Percentiles rank a stretch among this genome's conserved stretches.
Conservation (phyloP, 2,329 filamentous ascomycete species). For the Cercospora berteroae region DNA sequence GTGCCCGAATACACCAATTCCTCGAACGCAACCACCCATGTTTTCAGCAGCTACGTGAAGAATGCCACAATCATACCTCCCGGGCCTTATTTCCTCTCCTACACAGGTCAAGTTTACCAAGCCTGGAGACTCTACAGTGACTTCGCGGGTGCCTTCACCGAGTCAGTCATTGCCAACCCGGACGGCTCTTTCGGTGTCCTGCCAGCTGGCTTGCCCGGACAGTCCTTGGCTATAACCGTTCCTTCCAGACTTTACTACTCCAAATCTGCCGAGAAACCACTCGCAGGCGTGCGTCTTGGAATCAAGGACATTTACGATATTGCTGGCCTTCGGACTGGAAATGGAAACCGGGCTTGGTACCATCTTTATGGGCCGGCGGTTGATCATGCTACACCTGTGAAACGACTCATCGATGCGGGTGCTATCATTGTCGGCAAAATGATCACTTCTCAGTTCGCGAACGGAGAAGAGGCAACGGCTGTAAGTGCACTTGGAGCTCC, state of each 20-base stretch:
- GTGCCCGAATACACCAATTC: constrained; percentile 5
- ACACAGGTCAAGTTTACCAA: constrained; percentile 47
- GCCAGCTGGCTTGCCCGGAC: constrained; percentile 41
- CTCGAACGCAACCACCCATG: constrained; percentile 23
- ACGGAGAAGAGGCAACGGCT: constrained; percentile 49
- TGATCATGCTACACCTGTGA: constrained; percentile 52
- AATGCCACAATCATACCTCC: constrained; percentile 37
- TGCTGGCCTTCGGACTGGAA: constrained; percentile 55
- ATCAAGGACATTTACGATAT: constrained; percentile 64
- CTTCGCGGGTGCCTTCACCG: constrained; percentile 50
- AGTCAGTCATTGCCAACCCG: constrained; percentile 43
- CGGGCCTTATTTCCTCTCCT: constrained; percentile 53
- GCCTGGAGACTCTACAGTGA: constrained; percentile 54
- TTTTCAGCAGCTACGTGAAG: constrained; percentile 22
- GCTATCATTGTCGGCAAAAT: constrained; percentile 52
- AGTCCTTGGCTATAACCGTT: constrained; percentile 51
- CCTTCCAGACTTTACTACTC: constrained; percentile 61
- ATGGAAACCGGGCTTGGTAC: constrained; percentile 60
- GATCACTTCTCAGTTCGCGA: constrained; percentile 48
- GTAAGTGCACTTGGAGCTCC: no score
- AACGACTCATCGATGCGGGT: constrained; percentile 59
- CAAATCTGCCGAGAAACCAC: constrained; percentile 53
- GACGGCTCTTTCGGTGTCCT: constrained; percentile 47
- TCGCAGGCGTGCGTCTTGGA: constrained; percentile 60
- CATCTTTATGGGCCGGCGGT: constrained; percentile 51